These are phyloP conservation scores for Pterula multifida DNA, from an alignment of 1,284 basidiomycete species.

Conservation along the genomic window DNA sequence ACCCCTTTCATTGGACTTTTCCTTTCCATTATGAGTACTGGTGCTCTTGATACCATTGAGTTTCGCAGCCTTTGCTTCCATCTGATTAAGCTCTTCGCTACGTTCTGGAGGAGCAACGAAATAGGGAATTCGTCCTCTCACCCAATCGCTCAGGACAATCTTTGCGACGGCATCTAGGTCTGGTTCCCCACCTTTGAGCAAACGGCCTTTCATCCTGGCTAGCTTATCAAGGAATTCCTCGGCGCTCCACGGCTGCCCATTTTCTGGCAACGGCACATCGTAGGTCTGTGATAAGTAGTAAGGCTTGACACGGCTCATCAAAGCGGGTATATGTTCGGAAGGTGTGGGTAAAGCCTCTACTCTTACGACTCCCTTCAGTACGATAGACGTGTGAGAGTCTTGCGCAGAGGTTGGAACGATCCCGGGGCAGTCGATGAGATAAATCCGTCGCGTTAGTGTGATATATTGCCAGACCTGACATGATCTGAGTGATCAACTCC, in stretches of 20 bases:
- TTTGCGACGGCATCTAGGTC: constrained; percentile 90
- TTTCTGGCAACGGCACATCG: constrained; percentile 54
- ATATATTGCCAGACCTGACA: constrained; percentile 97
- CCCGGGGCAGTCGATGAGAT: constrained; percentile 98
- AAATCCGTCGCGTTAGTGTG: constrained; percentile 90
- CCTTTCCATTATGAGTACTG: constrained; percentile 22
- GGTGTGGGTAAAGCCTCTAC: constrained; percentile 93
- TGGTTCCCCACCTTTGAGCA: constrained; percentile 91
- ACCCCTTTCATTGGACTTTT: constrained; percentile 15
- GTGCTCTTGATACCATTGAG: constrained; percentile 23
- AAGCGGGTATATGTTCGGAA: constrained; percentile 83
- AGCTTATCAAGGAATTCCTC: constrained; percentile 79
- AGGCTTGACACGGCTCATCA: constrained; percentile 86
- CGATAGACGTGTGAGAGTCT: constrained; percentile 87
- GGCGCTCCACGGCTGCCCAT: constrained; percentile 52
- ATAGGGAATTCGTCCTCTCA: constrained; percentile 88
- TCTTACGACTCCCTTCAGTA: constrained; percentile 94
- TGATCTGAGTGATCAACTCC: constrained; percentile 3
- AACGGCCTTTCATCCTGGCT: constrained; percentile 83
- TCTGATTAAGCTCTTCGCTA: constrained; percentile 51
- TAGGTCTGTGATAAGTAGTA: constrained; percentile 92
- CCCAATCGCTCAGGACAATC: constrained; percentile 96
- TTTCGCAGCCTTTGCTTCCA: constrained; percentile 42
- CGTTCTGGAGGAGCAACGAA: constrained; percentile 76
- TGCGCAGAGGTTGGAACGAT: constrained; percentile 91